Evolutionary conservation across 78 protist genomes (phyloP), one percentile per base, ranked within the genome.

Genomic region (Diacronema lutheri): DNA sequence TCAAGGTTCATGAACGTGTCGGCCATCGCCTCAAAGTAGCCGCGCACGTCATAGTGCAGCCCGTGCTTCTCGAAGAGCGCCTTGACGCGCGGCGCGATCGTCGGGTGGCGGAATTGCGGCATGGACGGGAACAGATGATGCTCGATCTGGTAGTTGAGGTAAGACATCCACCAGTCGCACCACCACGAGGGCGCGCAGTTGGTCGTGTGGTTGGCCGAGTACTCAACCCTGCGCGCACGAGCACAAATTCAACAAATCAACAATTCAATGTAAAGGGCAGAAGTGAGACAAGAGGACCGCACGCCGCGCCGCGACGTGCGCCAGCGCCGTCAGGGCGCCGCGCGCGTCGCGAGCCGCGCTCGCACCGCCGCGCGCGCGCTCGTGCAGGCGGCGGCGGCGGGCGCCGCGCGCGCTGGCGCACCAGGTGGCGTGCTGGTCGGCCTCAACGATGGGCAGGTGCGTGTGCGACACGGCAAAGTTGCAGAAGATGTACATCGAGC

Each of bases 111-210:
- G 65, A 41, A 38, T 58, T 44, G 58, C 74, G 86, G 86, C 76
- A 82, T 82, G 21, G 55, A 12, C 29, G 86, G 86, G 86, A 56
- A 82, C 62, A 82, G 86, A 58, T 82, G 86, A 61, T 82, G 86
- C 73, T 82, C 86, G 57, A 82, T 82, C 86, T 82, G 86, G 79
- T n/a, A 65, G 76, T 82, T 82, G 78, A 82, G 86, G 86, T 64
- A 68, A 5, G 46, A 29, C 76, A 68, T 68, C 76, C 76, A 68
- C 80, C 78, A 83, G 81, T 73, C 35, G 40, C 37, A 26, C 73
- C 71, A 68, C 40, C 38, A 11, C 29, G 58, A 31, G 19, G n/a
- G 35, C 57, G 72, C 0, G 55, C 37, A n/a, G 79, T 83, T 83
- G 71, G 66, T 68, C 33, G 86, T 83, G 86, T 68, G 79, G 57